Conservation (phyloP, 108 stramenopile species). For the Skeletonema menzelii region DNA sequence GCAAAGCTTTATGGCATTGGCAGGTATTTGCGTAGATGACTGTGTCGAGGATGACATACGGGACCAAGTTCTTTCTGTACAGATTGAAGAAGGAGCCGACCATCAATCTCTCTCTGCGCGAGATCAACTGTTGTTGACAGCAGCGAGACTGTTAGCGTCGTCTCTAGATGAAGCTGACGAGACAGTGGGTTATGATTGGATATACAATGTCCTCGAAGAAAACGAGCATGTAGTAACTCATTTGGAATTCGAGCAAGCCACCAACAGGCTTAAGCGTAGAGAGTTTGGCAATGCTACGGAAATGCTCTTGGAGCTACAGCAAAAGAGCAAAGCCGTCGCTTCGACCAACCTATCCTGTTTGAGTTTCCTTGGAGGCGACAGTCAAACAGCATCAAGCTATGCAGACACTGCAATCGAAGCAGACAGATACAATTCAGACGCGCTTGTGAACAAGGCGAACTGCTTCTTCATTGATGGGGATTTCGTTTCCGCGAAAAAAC, state of each 20-base stretch:
- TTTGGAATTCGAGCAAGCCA: constrained; percentile 77
- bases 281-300: constrained; percentile 39
- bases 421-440: constrained; percentile 86
- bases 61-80: not conserved
- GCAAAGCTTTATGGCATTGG: constrained; percentile 56
- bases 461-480: constrained; percentile 75
- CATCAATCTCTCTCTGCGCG: not conserved
- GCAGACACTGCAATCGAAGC: constrained; percentile 78
- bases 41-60: not conserved
- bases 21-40: constrained; percentile 39
- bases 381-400: constrained; percentile 65
- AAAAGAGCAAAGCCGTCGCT: constrained; percentile 74
- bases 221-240: constrained; percentile 59
- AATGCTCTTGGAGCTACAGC: constrained; percentile 77
- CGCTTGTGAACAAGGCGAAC: constrained; percentile 93
- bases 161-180: constrained; percentile 52
- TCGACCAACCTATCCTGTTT: constrained; percentile 89
- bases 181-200: constrained; percentile 78
- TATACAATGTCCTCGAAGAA: constrained; percentile 59
- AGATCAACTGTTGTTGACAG: constrained; percentile 20
- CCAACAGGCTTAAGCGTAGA: constrained; percentile 27
- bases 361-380: constrained; percentile 85
- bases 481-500: constrained; percentile 67
- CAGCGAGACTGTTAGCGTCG: constrained; percentile 75
- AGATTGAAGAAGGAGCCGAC: not conserved